A percentile compares a stretch with the other conserved stretches of the same genome.
Evolutionary conservation across 495 filamentous ascomycete species (phyloP).

Genomic region (Annulohypoxylon stygium): DNA sequence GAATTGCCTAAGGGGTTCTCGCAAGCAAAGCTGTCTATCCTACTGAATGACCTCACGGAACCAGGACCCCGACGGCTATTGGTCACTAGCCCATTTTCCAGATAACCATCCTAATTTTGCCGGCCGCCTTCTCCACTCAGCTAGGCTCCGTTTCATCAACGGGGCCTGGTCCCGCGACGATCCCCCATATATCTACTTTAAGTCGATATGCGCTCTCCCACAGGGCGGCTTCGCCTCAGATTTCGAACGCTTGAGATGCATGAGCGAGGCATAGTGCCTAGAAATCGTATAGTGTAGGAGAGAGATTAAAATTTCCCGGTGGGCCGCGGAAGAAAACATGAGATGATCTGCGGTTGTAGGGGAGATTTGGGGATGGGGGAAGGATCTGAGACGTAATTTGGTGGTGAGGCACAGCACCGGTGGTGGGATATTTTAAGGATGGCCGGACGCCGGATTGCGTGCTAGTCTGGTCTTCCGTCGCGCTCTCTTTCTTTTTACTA

Average conservation of each 20-base stretch:
- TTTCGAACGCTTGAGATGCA: background rate
- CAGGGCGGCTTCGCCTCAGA: conserved; percentile 24
- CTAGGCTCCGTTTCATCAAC: conserved; percentile 41
- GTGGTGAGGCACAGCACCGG: background rate
- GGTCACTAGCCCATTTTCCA: conserved; percentile 46
- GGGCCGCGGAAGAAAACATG: conserved; percentile 31
- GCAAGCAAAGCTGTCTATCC: background rate
- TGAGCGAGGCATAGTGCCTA: conserved; percentile 25
- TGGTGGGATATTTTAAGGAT: conserved; percentile 28
- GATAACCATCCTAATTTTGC: conserved; percentile 46
- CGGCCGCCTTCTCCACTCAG: conserved; percentile 38
- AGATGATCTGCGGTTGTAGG: conserved; percentile 26
- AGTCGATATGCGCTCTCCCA: conserved; percentile 33
- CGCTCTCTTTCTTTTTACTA: background rate
- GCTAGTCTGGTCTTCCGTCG: background rate
- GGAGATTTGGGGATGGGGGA: conserved; percentile 7
- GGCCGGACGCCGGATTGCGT: conserved; percentile 32
- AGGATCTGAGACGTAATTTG: background rate
- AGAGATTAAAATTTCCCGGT: conserved; percentile 41
- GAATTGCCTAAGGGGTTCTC: conserved; percentile 24
- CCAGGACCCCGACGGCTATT: conserved; percentile 43
- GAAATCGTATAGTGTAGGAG: conserved; percentile 31
- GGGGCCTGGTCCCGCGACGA: conserved; percentile 30
- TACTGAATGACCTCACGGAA: conserved; percentile 44
- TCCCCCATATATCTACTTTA: conserved; percentile 35